Conservation (phyloP, 495 filamentous ascomycete species). For the Penicillium paradoxum region DNA sequence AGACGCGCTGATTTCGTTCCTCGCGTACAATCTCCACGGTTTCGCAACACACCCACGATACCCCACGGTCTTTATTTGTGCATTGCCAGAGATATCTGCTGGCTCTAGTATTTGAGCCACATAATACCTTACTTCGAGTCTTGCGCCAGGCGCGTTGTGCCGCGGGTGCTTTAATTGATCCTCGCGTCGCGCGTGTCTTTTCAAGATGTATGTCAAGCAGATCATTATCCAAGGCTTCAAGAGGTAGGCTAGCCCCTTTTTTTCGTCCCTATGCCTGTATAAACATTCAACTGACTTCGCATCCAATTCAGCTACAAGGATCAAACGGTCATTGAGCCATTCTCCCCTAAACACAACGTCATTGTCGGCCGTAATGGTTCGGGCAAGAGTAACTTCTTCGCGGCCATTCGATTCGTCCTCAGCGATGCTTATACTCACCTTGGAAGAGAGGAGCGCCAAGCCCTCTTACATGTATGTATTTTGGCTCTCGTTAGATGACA, state of each 20-base stretch:
- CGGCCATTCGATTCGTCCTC: constrained; percentile 96
- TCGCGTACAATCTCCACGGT: constrained; percentile 16
- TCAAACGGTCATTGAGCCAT: constrained; percentile 96
- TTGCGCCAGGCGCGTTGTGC: constrained; percentile 36
- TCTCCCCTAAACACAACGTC: constrained; percentile 96
- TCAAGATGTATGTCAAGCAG: constrained; percentile 96
- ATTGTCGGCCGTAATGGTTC: constrained; percentile 99
- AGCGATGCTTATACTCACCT: constrained; percentile 97
- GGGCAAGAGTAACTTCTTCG: constrained; percentile 99
- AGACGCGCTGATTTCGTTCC: constrained; percentile 22
- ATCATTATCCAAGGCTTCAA: constrained; percentile 99
- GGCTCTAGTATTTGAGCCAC: neutral
- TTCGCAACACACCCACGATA: constrained; percentile 12
- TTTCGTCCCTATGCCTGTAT: neutral
- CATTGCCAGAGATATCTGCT: neutral
- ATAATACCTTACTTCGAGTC: constrained; percentile 6
- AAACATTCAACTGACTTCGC: neutral
- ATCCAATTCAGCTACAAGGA: constrained; percentile 84
- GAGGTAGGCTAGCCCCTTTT: constrained; percentile 54
- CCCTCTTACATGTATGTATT: constrained; percentile 69
- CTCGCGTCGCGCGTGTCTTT: constrained; percentile 33
- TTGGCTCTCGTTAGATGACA: neutral
- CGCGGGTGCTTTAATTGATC: constrained; percentile 23
- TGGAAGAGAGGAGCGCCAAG: constrained; percentile 91
- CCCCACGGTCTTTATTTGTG: neutral